These are phyloP conservation scores for Auxenochlorella pyrenoidosa DNA, from an alignment of 139 green algal species.

Conservation along the genomic window DNA sequence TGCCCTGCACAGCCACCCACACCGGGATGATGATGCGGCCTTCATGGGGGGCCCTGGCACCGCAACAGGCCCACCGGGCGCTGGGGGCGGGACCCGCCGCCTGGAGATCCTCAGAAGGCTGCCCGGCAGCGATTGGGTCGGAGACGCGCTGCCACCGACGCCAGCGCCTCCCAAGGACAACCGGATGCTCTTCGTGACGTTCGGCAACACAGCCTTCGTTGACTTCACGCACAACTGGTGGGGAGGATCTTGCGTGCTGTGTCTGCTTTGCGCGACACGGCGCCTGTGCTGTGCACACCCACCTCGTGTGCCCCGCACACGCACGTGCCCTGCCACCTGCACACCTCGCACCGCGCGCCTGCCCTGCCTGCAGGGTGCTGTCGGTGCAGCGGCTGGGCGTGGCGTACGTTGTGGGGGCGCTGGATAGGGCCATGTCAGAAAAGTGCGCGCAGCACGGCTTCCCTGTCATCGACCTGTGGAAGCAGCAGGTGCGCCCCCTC, in stretches of 20 bases:
- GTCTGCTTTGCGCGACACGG: no score
- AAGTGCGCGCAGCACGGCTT: neutral
- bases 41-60: no score
- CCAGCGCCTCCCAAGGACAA: neutral
- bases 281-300: neutral
- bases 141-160: neutral
- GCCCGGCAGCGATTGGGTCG: neutral
- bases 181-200: neutral
- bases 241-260: no score
- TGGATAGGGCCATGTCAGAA: neutral
- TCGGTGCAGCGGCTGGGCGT: slow-evolving; percentile 3
- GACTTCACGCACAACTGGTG: slow-evolving; percentile 6
- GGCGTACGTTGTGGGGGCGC: neutral
- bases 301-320: neutral
- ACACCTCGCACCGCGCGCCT: no score
- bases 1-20: no score
- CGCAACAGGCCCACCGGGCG: no score
- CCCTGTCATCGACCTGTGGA: no score
- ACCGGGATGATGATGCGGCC: no score
- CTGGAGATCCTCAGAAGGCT: no score
- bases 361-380: neutral
- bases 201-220: neutral
- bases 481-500: no score
- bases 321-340: neutral
- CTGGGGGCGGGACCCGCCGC: no score